Evolutionary conservation across 2,329 filamentous ascomycete species (phyloP), one percentile per base, ranked within the genome.

Genomic region (Neonectria faginata): DNA sequence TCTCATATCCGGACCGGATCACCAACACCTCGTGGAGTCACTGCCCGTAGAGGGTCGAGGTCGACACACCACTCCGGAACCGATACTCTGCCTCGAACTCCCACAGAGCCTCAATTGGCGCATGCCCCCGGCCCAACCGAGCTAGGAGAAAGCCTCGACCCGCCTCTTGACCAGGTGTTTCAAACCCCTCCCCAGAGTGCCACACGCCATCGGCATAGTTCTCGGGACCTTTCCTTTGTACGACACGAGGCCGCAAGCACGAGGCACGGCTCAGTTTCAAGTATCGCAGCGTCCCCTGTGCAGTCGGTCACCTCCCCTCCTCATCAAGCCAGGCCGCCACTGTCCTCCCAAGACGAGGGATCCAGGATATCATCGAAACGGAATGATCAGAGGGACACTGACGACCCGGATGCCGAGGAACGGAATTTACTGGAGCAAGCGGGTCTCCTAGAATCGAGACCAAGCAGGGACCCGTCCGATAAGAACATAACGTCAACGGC

Each of bases 401-500:
- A 83, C 27, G 86, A 86, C 39, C 82, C 86, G 27, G 91, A 92
- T 73, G 89, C 89, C 4, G 85, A 85, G 9, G 92, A 94, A 74
- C 86, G 88, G 64, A 88, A 89, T 44, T 80, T 93, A 5, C 80
- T 93, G 29, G 86, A 89, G 68, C 88, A 93, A 75, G 84, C 89
- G 7, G 91, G 91, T 1, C 81, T 93, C 22, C 78, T 92, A 25
- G 85, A 87, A 44, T 70, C 77, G 42, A 74, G 69, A 58, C 67
- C 72, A 5, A 70, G 73, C 42, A 74, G 72, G 50, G 74, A 75
- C 27, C 68, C 73, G n/a, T 60, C 74, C 11, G 77, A 80, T 65
- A 78, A 70, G 74, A 75, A 64, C 73, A 81, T 73, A 65, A 78
- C 66, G 61, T 77, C 68, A 70, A 82, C 69, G 41, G 75, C 67